Conservation (phyloP, 139 green algal genomes). For the Mesotaenium endlicherianum region DNA sequence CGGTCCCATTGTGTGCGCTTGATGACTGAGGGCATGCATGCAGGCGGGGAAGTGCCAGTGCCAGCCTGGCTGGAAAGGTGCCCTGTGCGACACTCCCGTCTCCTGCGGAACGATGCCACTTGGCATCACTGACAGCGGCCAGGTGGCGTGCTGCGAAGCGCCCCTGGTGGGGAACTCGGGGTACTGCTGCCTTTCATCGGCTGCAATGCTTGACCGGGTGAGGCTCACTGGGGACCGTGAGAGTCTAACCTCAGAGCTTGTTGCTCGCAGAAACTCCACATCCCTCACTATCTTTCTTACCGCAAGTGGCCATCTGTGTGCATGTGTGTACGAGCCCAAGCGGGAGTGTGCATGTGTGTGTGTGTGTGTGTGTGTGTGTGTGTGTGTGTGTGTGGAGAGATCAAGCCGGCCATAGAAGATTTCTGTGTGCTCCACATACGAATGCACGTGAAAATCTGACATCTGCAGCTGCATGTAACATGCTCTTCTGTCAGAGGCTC, state of each 20-base stretch:
- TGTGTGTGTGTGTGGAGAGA: no score
- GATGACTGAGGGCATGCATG: background rate
- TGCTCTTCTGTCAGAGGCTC: no score
- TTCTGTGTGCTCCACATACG: no score
- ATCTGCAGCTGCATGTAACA: no score
- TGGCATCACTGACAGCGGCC: background rate
- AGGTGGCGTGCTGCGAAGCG: constrained; percentile 23
- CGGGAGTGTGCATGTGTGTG: no score
- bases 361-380: no score
- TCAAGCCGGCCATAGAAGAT: no score
- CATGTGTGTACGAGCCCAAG: no score
- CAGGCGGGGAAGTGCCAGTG: background rate
- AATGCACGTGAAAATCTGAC: no score
- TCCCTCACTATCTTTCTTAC: background rate
- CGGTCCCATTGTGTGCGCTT: background rate
- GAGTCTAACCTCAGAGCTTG: background rate
- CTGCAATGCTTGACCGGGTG: constrained; percentile 39
- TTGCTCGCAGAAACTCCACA: background rate
- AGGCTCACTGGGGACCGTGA: background rate
- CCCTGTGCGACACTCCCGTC: background rate
- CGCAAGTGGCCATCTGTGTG: background rate
- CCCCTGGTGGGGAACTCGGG: constrained; percentile 31
- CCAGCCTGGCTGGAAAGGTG: background rate
- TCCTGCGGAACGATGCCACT: background rate
- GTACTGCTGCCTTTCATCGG: constrained; percentile 43